Evolutionary conservation across 1,284 basidiomycete species (phyloP), one percentile per base, ranked within the genome.

Genomic region (Sporisorium iseilematis-ciliati): DNA sequence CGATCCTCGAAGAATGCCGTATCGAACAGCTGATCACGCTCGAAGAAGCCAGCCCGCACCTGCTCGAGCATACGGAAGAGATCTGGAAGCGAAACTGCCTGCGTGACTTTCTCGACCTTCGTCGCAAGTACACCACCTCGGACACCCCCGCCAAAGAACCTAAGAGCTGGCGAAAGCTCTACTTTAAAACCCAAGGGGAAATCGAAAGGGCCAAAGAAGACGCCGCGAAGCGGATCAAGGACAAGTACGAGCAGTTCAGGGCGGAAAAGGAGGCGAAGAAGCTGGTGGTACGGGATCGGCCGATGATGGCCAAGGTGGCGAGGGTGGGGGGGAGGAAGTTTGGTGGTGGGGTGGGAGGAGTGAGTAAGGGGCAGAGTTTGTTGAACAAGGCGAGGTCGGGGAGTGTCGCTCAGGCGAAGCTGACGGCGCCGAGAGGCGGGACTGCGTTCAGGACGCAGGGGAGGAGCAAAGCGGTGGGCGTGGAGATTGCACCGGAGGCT

Each of bases 41-140:
- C 20, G 80, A 82, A 53, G 75, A 77, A 26, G 63, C 70, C 0
- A 82, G 81, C 11, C 81, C 82, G 25, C 78, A 81, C 43, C 65
- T 81, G 2, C 59, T 75, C 18, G 65, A 61, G 26, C 54, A 79
- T 10, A 71, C 77, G 1, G 69, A 78, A 7, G 73, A 77, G 31
- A 65, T 83, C 10, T 83, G 82, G 82, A 77, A 67, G n/a, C 74
- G 68, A 11, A 75, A 78, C 20, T 81, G 80, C 54, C 49, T 83
- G 12, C 72, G 75, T 4, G 82, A 83, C 65, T 82, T 80, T 64
- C 46, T 74, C 26, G 73, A 82, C 2, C 61, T 82, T 1, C 79
- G 78, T 20, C 76, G 78, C 31, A 66, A 63, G 23, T 74, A 75
- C 26, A 10, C 43, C 1, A 18, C 18, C 4, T 1, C 16, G 0